Evolutionary conservation across 371 early-diverging fungal species (phyloP).

Genomic region (Entomophthora muscae): DNA sequence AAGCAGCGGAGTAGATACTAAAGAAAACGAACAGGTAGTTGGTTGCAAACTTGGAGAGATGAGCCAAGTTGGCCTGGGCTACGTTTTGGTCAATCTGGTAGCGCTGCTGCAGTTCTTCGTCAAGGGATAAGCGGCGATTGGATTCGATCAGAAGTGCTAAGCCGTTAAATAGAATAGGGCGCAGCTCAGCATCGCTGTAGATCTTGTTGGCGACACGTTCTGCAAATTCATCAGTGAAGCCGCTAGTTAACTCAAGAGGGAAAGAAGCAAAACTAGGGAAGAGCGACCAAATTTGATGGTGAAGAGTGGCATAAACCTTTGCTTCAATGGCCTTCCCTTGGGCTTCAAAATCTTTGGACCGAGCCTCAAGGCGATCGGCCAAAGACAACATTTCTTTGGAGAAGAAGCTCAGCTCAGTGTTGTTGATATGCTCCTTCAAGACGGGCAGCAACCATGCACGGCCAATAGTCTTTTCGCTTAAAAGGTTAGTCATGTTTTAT

Average conservation of each 20-base stretch:
- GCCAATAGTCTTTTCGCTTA: slow-evolving; percentile 26
- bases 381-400: slow-evolving; percentile 46
- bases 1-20: slow-evolving; percentile 54
- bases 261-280: slow-evolving; percentile 69
- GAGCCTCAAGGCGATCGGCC: slow-evolving; percentile 49
- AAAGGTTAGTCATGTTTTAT: background rate
- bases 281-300: slow-evolving; percentile 76
- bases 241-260: slow-evolving; percentile 45
- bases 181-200: slow-evolving; percentile 49
- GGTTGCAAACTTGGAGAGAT: slow-evolving; percentile 45
- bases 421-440: slow-evolving; percentile 51
- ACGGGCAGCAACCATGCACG: slow-evolving; percentile 71
- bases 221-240: slow-evolving; percentile 40
- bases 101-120: slow-evolving; percentile 24
- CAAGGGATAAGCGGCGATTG: slow-evolving; percentile 22
- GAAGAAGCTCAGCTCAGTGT: slow-evolving; percentile 67
- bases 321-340: slow-evolving; percentile 56
- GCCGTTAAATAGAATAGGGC: slow-evolving; percentile 60
- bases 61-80: slow-evolving; percentile 30
- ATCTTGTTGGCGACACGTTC: slow-evolving; percentile 47
- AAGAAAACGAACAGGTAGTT: slow-evolving; percentile 66
- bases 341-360: slow-evolving; percentile 34
- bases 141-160: slow-evolving; percentile 53
- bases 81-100: slow-evolving; percentile 34
- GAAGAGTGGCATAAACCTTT: slow-evolving; percentile 78